Conservation (phyloP, 257 asterid genomes). For the Rehmannia glutinosa region DNA sequence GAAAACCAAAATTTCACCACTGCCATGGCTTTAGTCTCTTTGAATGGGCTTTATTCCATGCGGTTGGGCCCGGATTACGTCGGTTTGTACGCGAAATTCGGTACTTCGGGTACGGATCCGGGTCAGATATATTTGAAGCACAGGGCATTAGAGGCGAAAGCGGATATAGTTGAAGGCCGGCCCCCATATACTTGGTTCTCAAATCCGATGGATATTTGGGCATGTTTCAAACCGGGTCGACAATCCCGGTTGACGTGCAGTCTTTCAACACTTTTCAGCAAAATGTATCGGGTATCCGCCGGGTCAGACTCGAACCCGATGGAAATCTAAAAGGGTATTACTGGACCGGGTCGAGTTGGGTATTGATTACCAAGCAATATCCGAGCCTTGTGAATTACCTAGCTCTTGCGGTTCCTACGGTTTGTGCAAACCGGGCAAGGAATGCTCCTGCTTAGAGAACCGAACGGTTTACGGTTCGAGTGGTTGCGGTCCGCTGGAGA, state of each 20-base stretch:
- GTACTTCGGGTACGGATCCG: slow-evolving; percentile 25
- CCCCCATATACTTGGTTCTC: slow-evolving; percentile 57
- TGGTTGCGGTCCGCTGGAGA: slow-evolving; percentile 34
- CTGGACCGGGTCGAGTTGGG: slow-evolving; percentile 88
- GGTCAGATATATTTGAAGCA: slow-evolving; percentile 63
- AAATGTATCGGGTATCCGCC: slow-evolving; percentile 47
- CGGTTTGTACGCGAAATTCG: slow-evolving; percentile 51
- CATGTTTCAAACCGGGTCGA: slow-evolving; percentile 57
- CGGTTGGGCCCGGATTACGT: slow-evolving; percentile 59
- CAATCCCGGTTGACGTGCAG: slow-evolving; percentile 68
- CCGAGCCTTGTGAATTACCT: slow-evolving; percentile 71
- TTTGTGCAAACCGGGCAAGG: slow-evolving; percentile 56
- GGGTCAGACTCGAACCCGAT: slow-evolving; percentile 69
- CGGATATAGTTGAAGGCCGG: slow-evolving; percentile 44
- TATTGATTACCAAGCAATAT: slow-evolving; percentile 48
- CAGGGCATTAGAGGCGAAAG: slow-evolving; percentile 73
- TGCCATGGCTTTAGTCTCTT: slow-evolving; percentile 54
- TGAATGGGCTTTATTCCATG: slow-evolving; percentile 76
- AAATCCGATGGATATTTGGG: slow-evolving; percentile 73
- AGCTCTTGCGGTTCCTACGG: slow-evolving; percentile 74
- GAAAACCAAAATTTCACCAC: slow-evolving; percentile 71
- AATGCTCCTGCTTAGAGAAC: slow-evolving; percentile 69
- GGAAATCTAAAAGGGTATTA: slow-evolving; percentile 76
- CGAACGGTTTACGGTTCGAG: slow-evolving; percentile 31
- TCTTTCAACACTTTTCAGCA: slow-evolving; percentile 71